These are phyloP conservation scores for Calonectria fujianensis DNA, from an alignment of 2,329 filamentous ascomycete genomes.

Conservation along the genomic window DNA sequence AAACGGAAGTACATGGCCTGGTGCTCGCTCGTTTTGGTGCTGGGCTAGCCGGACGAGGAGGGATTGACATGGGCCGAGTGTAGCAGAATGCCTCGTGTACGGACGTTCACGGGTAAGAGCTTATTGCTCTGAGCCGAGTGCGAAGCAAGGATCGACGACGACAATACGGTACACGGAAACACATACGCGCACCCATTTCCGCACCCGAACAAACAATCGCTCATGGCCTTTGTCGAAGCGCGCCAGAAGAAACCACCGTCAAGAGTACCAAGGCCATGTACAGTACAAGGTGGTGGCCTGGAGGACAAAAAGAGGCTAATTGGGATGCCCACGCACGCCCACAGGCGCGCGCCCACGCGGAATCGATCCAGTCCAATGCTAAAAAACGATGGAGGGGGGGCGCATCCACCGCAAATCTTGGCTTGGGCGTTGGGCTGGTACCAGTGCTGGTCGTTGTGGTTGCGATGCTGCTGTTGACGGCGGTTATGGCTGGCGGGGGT, in stretches of 20 bases:
- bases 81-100: conserved; percentile 26
- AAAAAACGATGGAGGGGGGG: conserved; percentile 33
- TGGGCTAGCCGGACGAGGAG: conserved; percentile 30
- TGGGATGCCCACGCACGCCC: conserved; percentile 7
- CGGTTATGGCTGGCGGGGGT: conserved; percentile 26
- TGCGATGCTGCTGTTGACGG: conserved; percentile 13
- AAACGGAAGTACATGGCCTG: conserved; percentile 20
- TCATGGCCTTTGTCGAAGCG: conserved; percentile 12
- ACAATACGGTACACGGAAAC: conserved; percentile 25
- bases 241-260: conserved; percentile 18
- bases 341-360: conserved; percentile 30
- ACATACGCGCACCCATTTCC: conserved; percentile 13
- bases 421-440: conserved; percentile 26
- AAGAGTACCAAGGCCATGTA: background rate
- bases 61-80: conserved; percentile 30
- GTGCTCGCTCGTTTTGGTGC: conserved; percentile 27
- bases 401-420: conserved; percentile 26
- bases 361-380: conserved; percentile 35
- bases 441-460: background rate
- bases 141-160: conserved; percentile 34
- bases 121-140: conserved; percentile 18
- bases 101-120: conserved; percentile 28
- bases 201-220: conserved; percentile 5
- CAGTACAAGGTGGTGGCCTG: conserved; percentile 10
- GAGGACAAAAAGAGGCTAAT: conserved; percentile 20